phyloP scores from a whole-genome alignment of 2,329 filamentous ascomycete genomes.

The Cadophora malorum region DNA sequence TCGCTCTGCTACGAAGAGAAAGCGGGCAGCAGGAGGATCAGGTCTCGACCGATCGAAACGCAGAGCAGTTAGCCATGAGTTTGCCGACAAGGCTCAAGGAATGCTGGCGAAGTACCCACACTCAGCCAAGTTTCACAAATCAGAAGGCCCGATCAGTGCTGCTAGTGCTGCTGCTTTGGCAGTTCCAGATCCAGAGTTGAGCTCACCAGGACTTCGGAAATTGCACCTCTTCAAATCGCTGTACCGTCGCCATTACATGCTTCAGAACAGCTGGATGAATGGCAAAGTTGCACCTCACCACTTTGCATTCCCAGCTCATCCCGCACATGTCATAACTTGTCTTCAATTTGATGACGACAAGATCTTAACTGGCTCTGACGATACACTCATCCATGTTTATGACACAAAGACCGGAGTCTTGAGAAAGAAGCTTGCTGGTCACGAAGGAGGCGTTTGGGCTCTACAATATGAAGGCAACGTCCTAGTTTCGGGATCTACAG shows the following conservation, averaged over 20 bases:
- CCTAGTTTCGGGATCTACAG: constrained; percentile 93
- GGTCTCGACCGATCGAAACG: constrained; percentile 43
- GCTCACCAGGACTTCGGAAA: constrained; percentile 77
- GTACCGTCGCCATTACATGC: constrained; percentile 90
- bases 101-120: constrained; percentile 35
- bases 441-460: constrained; percentile 98
- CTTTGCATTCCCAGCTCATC: constrained; percentile 95
- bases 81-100: constrained; percentile 39
- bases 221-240: constrained; percentile 96
- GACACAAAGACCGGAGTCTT: constrained; percentile 93
- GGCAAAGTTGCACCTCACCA: constrained; percentile 85
- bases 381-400: constrained; percentile 97
- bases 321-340: constrained; percentile 95
- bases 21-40: constrained; percentile 37
- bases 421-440: constrained; percentile 83
- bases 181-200: constrained; percentile 81
- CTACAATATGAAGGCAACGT: constrained; percentile 95
- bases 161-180: constrained; percentile 84
- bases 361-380: constrained; percentile 96
- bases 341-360: constrained; percentile 98
- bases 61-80: constrained; percentile 41
- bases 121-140: constrained; percentile 48
- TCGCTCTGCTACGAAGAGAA: constrained; percentile 44
- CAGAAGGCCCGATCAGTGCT: constrained; percentile 84
- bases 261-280: constrained; percentile 90